Evolutionary conservation across 176 grass and related monocot species (phyloP), one percentile per base, ranked within the genome.

Genomic region (Elymus sibiricus): DNA sequence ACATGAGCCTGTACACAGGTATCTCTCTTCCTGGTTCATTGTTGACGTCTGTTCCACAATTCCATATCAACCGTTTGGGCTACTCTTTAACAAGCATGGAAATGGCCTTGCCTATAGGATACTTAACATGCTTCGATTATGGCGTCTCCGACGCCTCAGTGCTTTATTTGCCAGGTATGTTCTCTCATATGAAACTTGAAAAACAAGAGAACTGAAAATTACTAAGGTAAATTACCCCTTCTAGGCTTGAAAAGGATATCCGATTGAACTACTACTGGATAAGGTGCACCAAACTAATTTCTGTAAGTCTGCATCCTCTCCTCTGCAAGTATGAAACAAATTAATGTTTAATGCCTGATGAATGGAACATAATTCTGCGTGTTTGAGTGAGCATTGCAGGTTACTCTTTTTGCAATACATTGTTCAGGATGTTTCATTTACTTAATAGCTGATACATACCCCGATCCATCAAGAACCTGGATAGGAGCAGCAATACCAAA

Each of bases 361-460:
- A 69, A 32, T n/a, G 5, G 79, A 88, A 79, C 74, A 79, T 71
- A 71, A 26, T 39, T 70, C 2, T 51, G 60, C 17, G 24, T 58
- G 32, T 71, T 43, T 69, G 46, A 35, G 11, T 43, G 61, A 80
- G 76, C 49, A 76, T 21, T 81, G 86, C 87, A 97, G 92, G 92
- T 97, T 75, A 97, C 95, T 85, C 90, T 95, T 76, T 94, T 97
- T 82, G 88, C 87, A 62, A 65, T 93, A 75, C 95, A 97, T 77
- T 95, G 86, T 91, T 86, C 95, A 65, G 92, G 90, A 85, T 97
- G 95, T 80, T 90, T 97, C 86, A 93, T 90, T 74, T 97, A 97
- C 58, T 87, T 97, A 78, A 88, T 97, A 81, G 95, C 95, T 76
- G 92, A 97, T 53, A 92, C 87, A 93, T 94, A 97, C 82, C 92